Base-by-base conservation (phyloP, 305 asterid genomes). In the Fraxinus sp. region DNA sequence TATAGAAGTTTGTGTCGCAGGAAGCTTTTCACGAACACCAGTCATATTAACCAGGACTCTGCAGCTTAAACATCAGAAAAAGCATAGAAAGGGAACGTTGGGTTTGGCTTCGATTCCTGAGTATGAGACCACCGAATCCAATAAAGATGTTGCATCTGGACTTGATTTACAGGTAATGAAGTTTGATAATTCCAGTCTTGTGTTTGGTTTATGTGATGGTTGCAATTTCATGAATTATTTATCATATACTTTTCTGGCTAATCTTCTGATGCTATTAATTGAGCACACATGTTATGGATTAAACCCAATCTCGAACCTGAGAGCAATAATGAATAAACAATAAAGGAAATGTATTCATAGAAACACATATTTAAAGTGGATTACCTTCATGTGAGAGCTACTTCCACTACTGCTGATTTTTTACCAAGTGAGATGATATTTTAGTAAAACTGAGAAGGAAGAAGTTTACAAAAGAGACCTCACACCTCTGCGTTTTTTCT, bases 1-100 rank as follows among this genome's bases (percentile, higher is more conserved):
- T 74, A 86, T 89, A n/a, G 92, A 89, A 78, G 92, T 89, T 22
- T 89, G 86, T 44, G 83, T 89, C 55, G 86, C 92, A 0, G 92
- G 92, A 16, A 86, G 88, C 81, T 87, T 86, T 76, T 81, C 77
- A 22, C 88, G 86, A 3, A 81, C 85, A 3, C 92, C 92, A 13
- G 79, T 89, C 77, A 89, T 89, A 85, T 79, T 89, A 75, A 87
- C 90, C 55, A 87, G 88, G 87, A 86, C 85, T 66, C 49, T 89
- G 85, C 90, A 83, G 83, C 83, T 86, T 37, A 87, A 80, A 28
- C 22, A 68, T 76, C 83, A 86, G 70, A 89, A 87, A 83, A 86
- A 87, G 85, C 84, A 80, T 5, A 86, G 84, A 75, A 87, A 86
- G 80, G 86, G 80, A 74, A 77, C 55, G 81, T 59, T 89, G 14